Evolutionary conservation across 305 asterid genomes (phyloP).

Genomic region (Solanum hybrid): DNA sequence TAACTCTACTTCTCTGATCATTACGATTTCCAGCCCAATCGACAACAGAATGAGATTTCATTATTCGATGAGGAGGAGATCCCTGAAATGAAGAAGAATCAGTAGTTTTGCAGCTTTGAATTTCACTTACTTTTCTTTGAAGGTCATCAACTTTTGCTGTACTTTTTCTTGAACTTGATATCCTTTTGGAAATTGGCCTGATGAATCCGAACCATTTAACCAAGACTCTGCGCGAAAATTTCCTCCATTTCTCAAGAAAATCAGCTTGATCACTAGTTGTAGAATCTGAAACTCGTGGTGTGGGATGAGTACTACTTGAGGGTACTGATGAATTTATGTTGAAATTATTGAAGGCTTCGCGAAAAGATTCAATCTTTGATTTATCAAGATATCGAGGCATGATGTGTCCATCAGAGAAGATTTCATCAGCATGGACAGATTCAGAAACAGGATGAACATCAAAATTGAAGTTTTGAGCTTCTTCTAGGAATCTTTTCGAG

Average conservation of each 20-base stretch:
- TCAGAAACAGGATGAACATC: constrained; percentile 25
- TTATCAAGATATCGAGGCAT: constrained; percentile 30
- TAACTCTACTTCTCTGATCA: neutral
- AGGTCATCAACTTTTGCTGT: constrained; percentile 40
- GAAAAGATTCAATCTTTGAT: constrained; percentile 5
- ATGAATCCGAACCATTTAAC: constrained; percentile 30
- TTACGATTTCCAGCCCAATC: constrained; percentile 18
- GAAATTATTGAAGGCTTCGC: neutral
- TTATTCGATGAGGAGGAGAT: constrained; percentile 30
- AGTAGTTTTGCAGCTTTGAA: constrained; percentile 24
- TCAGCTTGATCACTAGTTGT: neutral
- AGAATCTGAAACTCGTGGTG: constrained; percentile 14
- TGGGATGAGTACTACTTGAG: constrained; percentile 18
- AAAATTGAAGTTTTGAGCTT: constrained; percentile 36
- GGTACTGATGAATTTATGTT: neutral
- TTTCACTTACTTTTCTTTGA: constrained; percentile 36
- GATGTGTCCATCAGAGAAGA: constrained; percentile 53
- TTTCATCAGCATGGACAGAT: constrained; percentile 55
- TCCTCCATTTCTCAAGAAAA: constrained; percentile 30
- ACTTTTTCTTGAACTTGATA: constrained; percentile 28
- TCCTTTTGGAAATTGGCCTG: constrained; percentile 15
- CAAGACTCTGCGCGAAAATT: constrained; percentile 21
- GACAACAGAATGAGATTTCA: constrained; percentile 22
- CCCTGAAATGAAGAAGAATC: constrained; percentile 2
- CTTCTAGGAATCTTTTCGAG: constrained; percentile 6